Evolutionary conservation across 495 filamentous ascomycete genomes (phyloP).

Genomic region (Choiromyces venosus): DNA sequence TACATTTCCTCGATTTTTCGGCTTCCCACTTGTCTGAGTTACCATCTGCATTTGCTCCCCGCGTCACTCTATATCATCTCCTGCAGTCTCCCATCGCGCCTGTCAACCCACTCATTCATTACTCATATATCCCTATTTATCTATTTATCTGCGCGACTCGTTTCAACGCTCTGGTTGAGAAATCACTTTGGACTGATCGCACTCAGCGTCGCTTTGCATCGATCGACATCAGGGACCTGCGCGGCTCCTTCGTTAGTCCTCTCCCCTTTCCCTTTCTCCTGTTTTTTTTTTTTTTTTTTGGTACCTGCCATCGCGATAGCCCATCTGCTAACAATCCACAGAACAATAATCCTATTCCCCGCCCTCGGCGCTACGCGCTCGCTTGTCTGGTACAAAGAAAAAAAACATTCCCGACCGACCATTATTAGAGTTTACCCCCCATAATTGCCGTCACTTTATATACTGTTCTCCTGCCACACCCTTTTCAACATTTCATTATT

Average conservation of each 20-base stretch:
- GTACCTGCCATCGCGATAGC: constrained; percentile 24
- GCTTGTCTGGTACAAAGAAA: constrained; percentile 29
- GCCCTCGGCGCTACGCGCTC: constrained; percentile 20
- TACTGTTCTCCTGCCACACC: not conserved
- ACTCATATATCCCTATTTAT: constrained; percentile 7
- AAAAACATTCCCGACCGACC: not conserved
- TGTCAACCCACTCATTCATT: constrained; percentile 40
- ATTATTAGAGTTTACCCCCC: constrained; percentile 1
- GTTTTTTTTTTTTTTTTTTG: constrained; percentile 26
- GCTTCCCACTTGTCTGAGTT: constrained; percentile 18
- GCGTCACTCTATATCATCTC: constrained; percentile 24
- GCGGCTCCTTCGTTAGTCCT: constrained; percentile 30
- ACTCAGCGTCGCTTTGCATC: constrained; percentile 27
- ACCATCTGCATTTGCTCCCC: constrained; percentile 25
- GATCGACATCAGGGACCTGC: constrained; percentile 36
- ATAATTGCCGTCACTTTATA: not conserved
- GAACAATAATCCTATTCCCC: constrained; percentile 17
- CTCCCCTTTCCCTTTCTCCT: constrained; percentile 14
- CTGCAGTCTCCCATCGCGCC: constrained; percentile 46
- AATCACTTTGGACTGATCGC: constrained; percentile 24
- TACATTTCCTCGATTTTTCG: constrained; percentile 26
- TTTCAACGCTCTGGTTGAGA: constrained; percentile 24
- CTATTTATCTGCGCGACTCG: constrained; percentile 18
- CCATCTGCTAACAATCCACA: constrained; percentile 29
- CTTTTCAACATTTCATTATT: not conserved